phyloP scores from a whole-genome alignment of 2,329 filamentous ascomycete genomes.

The Phaeoacremonium minimum region DNA sequence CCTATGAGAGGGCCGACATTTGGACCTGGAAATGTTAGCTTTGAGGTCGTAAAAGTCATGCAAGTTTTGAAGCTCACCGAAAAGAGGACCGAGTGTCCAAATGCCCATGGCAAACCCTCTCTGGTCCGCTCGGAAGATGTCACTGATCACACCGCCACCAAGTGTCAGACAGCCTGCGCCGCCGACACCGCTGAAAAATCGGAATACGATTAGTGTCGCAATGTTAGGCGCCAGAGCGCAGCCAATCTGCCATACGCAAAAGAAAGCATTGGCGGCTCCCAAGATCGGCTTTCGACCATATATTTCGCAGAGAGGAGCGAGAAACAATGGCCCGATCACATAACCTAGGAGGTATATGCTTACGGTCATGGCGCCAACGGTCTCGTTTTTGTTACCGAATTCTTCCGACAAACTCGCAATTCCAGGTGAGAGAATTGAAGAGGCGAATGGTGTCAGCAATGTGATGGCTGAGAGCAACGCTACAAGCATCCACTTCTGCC shows the following conservation, averaged over 20 bases:
- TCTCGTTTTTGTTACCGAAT: conserved; percentile 35
- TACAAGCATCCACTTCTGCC: conserved; percentile 55
- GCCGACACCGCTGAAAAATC: conserved; percentile 55
- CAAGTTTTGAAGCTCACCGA: conserved; percentile 21
- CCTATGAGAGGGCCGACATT: conserved; percentile 42
- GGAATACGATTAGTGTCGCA: conserved; percentile 51
- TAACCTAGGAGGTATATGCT: conserved; percentile 61
- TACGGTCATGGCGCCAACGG: conserved; percentile 48
- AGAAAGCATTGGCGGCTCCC: conserved; percentile 52
- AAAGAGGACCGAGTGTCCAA: conserved; percentile 40
- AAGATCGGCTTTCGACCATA: conserved; percentile 58
- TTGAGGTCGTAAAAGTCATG: too few relatives aligned
- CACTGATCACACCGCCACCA: conserved; percentile 50
- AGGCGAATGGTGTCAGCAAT: conserved; percentile 62
- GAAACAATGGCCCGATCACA: conserved; percentile 50
- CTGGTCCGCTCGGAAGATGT: conserved; percentile 44
- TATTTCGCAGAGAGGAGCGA: conserved; percentile 58
- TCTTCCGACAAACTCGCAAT: conserved; percentile 37
- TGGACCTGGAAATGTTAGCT: conserved; percentile 22
- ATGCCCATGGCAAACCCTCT: conserved; percentile 44
- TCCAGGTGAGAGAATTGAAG: conserved; percentile 53
- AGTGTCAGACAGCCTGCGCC: conserved; percentile 51
- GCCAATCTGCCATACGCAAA: conserved; percentile 59
- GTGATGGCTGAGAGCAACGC: conserved; percentile 55
- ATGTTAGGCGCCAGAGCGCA: conserved; percentile 57